These are phyloP conservation scores for Trichoderma atrobrunneum DNA, from an alignment of 2,329 filamentous ascomycete genomes.

Conservation along the genomic window DNA sequence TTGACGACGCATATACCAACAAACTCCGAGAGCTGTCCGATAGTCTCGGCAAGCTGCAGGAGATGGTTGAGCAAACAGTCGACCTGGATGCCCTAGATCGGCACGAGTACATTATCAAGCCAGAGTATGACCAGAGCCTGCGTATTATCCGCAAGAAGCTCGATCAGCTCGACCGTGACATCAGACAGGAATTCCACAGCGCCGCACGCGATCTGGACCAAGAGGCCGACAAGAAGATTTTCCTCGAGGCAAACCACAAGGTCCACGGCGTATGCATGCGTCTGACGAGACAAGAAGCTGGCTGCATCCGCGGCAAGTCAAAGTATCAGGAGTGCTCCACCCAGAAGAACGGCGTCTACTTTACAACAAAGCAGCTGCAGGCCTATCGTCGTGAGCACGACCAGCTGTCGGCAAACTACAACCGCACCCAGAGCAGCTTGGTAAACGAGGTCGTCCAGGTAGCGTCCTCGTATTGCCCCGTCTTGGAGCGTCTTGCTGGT, in stretches of 20 bases:
- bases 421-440: constrained; percentile 85
- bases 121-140: constrained; percentile 89
- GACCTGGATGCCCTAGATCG: constrained; percentile 93
- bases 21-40: constrained; percentile 76
- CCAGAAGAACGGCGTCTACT: constrained; percentile 98
- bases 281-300: constrained; percentile 84
- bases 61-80: constrained; percentile 98
- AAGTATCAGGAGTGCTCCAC: constrained; percentile 93
- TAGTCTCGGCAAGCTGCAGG: constrained; percentile 79
- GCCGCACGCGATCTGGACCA: constrained; percentile 81
- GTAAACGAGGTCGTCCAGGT: constrained; percentile 92
- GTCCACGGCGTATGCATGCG: constrained; percentile 97
- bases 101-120: constrained; percentile 98
- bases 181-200: constrained; percentile 75
- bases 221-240: constrained; percentile 97
- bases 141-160: constrained; percentile 87
- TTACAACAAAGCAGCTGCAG: constrained; percentile 82
- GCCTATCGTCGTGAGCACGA: constrained; percentile 85
- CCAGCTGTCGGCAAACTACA: constrained; percentile 91
- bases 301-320: constrained; percentile 87
- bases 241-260: constrained; percentile 85
- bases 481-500: constrained; percentile 83
- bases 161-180: constrained; percentile 77
- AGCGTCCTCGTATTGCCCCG: constrained; percentile 89
- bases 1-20: constrained; percentile 82